Evolutionary conservation across 192 early-diverging fungal genomes (phyloP).

Genomic region (Nowakowskiella sp.): DNA sequence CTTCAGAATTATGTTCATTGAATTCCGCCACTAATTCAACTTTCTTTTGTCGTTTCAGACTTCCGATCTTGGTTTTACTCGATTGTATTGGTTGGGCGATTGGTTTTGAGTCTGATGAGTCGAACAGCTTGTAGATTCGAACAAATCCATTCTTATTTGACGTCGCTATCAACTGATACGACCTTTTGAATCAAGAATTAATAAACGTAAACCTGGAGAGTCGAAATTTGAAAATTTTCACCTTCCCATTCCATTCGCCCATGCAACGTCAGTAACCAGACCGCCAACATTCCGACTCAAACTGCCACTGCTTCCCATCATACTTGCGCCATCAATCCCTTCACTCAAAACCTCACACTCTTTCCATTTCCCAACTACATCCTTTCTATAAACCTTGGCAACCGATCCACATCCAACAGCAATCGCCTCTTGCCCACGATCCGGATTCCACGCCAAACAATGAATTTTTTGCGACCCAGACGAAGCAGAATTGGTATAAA

Average conservation of each 20-base stretch:
- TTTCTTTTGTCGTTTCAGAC: conserved; percentile 24
- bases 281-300: too few species aligned
- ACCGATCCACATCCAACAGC: not conserved
- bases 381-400: conserved; percentile 21
- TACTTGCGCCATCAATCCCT: too few species aligned
- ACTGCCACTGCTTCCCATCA: too few species aligned
- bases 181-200: conserved; percentile 20
- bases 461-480: conserved; percentile 87
- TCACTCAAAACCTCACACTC: conserved; percentile 45
- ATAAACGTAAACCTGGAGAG: too few species aligned
- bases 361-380: conserved; percentile 51
- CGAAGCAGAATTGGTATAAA: conserved; percentile 56
- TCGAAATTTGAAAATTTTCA: not conserved
- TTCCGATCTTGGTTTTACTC: conserved; percentile 18
- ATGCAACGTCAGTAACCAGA: conserved; percentile 57
- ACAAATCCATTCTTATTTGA: conserved; percentile 68
- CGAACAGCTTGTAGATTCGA: conserved; percentile 65
- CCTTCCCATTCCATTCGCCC: conserved; percentile 45
- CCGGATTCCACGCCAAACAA: conserved; percentile 76
- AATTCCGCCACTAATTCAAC: conserved; percentile 52
- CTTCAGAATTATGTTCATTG: conserved; percentile 54
- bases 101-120: conserved; percentile 19
- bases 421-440: conserved; percentile 56
- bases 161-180: conserved; percentile 81
- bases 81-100: conserved; percentile 20